Evolutionary conservation across 2,329 filamentous ascomycete genomes (phyloP), one percentile per base, ranked within the genome.

Genomic region (Chaetomium olivaceum): DNA sequence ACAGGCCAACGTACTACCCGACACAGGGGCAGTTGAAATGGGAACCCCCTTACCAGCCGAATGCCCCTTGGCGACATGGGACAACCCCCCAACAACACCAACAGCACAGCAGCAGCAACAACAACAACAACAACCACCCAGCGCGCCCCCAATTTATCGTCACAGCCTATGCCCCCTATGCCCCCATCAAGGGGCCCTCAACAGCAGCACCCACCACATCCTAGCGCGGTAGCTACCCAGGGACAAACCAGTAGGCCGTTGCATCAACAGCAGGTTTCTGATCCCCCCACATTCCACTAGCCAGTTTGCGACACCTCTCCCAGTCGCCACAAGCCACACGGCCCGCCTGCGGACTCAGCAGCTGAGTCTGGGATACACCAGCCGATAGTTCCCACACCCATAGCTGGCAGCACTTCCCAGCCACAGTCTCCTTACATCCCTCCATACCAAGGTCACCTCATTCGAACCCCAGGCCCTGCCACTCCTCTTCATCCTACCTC

Each of bases 31-130:
- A 76, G 16, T 69, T 78, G 31, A 79, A 79, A 69, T 80, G 78
- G 78, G 78, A 81, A 65, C 77, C 79, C 12, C 77, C 74, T 4
- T 80, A 80, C 65, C 77, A 78, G 62, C 77, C 76, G 62, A 66
- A 65, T 50, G 51, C 61, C 1, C 43, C 46, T 29, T 55, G 57
- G 33, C 69, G 65, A 7, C 68, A 51, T 14, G 25, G 51, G 12
- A 5, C 51, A 14, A 66, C 54, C 39, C 21, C 29, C 12, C 61
- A 58, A 19, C 67, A 67, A 19, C 39, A 43, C 19, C 39, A 39
- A 16, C 36, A 39, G 14, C 36, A 1, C 12, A 43, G 16, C 39
- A 43, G 2, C 39, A 43, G 7, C 39, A 43, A 19, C 27, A 29
- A 29, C 27, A 29, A 6, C 27, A 29, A 6, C 33, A 36, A 14